phyloP scores from a whole-genome alignment of 179 eudicot genomes.

The Patellifolia procumbens region DNA sequence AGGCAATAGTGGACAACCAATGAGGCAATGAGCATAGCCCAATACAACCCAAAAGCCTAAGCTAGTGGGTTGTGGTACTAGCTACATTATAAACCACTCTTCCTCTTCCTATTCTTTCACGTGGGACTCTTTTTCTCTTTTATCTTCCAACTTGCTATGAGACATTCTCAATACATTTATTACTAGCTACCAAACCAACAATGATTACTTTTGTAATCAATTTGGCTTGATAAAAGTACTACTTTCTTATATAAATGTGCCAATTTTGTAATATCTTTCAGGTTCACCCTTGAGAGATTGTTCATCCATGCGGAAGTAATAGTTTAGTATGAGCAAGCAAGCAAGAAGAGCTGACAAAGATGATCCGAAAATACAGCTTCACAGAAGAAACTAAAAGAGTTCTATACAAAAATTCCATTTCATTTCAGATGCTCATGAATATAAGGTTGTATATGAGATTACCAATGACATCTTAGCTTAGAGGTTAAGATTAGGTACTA shows the following conservation, averaged over 20 bases:
- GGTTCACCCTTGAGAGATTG: constrained; percentile 30
- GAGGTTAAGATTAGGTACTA: constrained; percentile 6
- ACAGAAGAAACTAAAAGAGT: not conserved
- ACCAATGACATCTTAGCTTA: constrained; percentile 10
- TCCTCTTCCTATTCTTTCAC: too few relatives aligned
- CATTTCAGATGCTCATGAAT: not conserved
- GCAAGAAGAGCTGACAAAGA: not conserved
- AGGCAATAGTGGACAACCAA: too few relatives aligned
- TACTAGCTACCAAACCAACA: not conserved
- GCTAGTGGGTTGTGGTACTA: too few relatives aligned
- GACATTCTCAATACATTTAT: too few relatives aligned
- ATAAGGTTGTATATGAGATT: not conserved
- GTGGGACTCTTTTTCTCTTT: too few relatives aligned
- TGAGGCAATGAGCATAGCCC: too few relatives aligned
- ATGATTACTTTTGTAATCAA: not conserved
- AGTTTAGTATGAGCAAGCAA: not conserved
- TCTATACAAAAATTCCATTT: too few relatives aligned
- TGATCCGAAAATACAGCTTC: not conserved
- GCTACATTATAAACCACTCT: too few relatives aligned
- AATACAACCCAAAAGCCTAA: too few relatives aligned
- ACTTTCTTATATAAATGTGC: not conserved
- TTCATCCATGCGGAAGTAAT: constrained; percentile 18
- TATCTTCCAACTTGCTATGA: too few relatives aligned
- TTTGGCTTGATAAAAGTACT: not conserved
- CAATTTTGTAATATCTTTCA: not conserved